Percentiles rank a stretch among this genome's conserved stretches.
phyloP scores from a whole-genome alignment of 2,329 filamentous ascomycete species.

The Penicillium sp. region DNA sequence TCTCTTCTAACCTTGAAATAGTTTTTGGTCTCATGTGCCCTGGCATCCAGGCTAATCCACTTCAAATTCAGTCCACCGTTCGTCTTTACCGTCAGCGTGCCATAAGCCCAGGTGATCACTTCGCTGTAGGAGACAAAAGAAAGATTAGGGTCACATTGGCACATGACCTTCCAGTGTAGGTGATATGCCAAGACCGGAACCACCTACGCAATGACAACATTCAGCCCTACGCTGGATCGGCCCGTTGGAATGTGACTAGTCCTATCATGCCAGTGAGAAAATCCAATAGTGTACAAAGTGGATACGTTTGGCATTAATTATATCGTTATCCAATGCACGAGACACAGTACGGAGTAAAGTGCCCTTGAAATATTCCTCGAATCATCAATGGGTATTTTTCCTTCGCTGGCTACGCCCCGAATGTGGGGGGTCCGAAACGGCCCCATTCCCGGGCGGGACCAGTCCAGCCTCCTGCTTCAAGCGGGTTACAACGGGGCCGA shows the following conservation, averaged over 20 bases:
- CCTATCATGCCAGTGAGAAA: background rate
- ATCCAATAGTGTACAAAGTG: background rate
- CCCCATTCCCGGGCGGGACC: slow-evolving; percentile 9
- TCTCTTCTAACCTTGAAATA: too few species aligned
- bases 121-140: too few species aligned
- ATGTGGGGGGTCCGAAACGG: slow-evolving; percentile 1
- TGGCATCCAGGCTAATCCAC: too few species aligned
- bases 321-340: background rate
- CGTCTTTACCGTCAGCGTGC: too few species aligned
- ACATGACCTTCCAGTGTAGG: background rate
- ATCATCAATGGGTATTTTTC: background rate
- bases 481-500: slow-evolving; percentile 62
- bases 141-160: background rate
- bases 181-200: background rate
- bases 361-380: background rate
- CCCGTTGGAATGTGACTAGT: background rate
- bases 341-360: background rate
- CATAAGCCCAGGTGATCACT: too few species aligned
- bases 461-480: slow-evolving; percentile 54
- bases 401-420: slow-evolving; percentile 2
- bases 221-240: background rate
- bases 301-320: slow-evolving; percentile 1
- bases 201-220: background rate
- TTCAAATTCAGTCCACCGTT: too few species aligned
- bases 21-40: too few species aligned